Percentiles rank a stretch among this genome's conserved stretches.
Evolutionary conservation across 495 filamentous ascomycete species (phyloP).

Genomic region (Aspergillus homomorphus): DNA sequence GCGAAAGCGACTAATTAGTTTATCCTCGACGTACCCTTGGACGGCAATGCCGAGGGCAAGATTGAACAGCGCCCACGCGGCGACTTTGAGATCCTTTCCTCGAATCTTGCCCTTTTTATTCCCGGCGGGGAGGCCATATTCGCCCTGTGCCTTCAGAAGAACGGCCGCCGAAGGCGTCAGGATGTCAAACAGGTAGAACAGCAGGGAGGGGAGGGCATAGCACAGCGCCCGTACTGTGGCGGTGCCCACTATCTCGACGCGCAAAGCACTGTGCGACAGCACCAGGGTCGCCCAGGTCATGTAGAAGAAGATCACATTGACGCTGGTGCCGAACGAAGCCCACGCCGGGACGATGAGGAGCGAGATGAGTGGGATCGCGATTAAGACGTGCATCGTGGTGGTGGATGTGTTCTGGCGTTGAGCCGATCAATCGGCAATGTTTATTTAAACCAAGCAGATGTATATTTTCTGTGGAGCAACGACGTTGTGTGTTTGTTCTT

Average conservation of each 20-base stretch:
- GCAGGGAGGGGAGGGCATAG: slow-evolving; percentile 67
- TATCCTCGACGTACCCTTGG: slow-evolving; percentile 57
- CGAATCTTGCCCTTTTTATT: slow-evolving; percentile 41
- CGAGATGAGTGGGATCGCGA: slow-evolving; percentile 70
- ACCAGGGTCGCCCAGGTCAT: slow-evolving; percentile 85
- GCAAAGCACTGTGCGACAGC: slow-evolving; percentile 68
- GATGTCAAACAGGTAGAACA: slow-evolving; percentile 73
- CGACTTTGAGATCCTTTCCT: slow-evolving; percentile 33
- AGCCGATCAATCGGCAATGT: neutral
- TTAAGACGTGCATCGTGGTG: slow-evolving; percentile 55
- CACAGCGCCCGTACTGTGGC: slow-evolving; percentile 65
- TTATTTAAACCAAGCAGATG: neutral
- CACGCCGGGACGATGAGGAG: slow-evolving; percentile 56
- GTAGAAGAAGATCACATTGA: slow-evolving; percentile 89
- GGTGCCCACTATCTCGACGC: slow-evolving; percentile 71
- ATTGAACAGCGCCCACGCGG: slow-evolving; percentile 64
- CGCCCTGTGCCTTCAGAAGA: slow-evolving; percentile 66
- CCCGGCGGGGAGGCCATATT: slow-evolving; percentile 58
- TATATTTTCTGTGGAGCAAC: neutral
- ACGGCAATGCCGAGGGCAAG: slow-evolving; percentile 52
- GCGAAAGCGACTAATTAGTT: slow-evolving; percentile 48
- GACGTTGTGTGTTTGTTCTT: neutral
- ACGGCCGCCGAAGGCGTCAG: slow-evolving; percentile 63
- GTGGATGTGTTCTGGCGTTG: neutral
- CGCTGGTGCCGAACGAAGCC: slow-evolving; percentile 65